phyloP scores from a whole-genome alignment of 768 basidiomycete species.

The Termitomyces sp. region DNA sequence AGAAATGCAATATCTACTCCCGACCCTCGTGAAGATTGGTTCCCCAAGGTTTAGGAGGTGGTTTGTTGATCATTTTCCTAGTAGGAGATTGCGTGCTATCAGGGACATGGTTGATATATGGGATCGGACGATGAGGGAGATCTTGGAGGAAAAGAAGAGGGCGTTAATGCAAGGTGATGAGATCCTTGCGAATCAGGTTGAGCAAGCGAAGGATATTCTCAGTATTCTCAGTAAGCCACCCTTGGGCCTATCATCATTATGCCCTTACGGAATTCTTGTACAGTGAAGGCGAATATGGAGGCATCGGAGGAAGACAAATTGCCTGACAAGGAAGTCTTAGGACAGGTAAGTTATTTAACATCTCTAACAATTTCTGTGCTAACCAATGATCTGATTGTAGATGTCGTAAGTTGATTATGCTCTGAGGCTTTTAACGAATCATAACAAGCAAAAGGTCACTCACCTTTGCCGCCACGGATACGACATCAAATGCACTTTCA shows the following conservation, averaged over 20 bases:
- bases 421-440: background rate
- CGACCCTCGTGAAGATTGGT: background rate
- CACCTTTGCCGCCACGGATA: background rate
- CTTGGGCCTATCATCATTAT: background rate
- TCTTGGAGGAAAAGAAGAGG: constrained; percentile 11
- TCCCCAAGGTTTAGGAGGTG: constrained; percentile 10
- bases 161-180: constrained; percentile 11
- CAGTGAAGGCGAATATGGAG: background rate
- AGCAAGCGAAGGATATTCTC: background rate
- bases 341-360: background rate
- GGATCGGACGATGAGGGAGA: constrained; percentile 4
- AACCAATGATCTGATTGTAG: constrained; percentile 2
- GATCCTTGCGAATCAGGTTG: background rate
- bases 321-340: background rate
- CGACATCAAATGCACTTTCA: background rate
- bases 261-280: background rate
- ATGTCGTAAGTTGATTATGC: constrained; percentile 16
- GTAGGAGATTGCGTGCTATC: background rate
- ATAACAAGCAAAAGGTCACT: background rate
- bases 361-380: no score
- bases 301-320: background rate
- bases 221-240: background rate
- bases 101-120: constrained; percentile 8
- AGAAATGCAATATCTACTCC: background rate
- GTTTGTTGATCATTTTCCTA: constrained; percentile 13